Conservation (phyloP, 2,329 filamentous ascomycete species). For the Penicillium brevicompactum region DNA sequence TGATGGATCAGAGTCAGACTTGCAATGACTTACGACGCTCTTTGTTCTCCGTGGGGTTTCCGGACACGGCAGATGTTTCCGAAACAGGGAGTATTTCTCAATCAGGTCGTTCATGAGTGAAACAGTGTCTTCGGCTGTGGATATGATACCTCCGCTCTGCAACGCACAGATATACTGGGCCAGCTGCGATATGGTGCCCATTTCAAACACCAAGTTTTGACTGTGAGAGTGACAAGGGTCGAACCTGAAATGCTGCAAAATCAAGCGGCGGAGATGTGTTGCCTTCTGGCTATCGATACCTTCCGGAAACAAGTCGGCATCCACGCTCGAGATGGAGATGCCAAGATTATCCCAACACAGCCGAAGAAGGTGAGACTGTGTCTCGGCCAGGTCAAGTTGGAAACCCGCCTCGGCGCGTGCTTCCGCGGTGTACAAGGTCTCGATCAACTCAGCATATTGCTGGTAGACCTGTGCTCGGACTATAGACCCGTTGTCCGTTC, state of each 20-base stretch:
- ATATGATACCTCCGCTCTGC: conserved; percentile 38
- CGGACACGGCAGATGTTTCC: conserved; percentile 24
- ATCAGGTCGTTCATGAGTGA: no score
- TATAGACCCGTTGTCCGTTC: conserved; percentile 58
- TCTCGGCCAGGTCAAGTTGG: conserved; percentile 31
- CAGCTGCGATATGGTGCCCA: conserved; percentile 41
- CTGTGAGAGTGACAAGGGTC: conserved; percentile 27
- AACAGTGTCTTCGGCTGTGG: no score
- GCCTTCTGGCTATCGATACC: conserved; percentile 53
- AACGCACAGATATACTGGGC: conserved; percentile 36
- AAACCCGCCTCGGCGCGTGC: conserved; percentile 29
- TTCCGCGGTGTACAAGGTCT: conserved; percentile 27
- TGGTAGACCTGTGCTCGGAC: conserved; percentile 54
- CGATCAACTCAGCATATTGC: conserved; percentile 48
- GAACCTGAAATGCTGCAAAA: conserved; percentile 45
- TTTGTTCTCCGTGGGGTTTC: conserved; percentile 19
- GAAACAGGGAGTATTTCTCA: conserved; percentile 49
- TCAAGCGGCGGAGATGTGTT: conserved; percentile 46
- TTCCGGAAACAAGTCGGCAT: conserved; percentile 47
- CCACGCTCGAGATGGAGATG: conserved; percentile 30
- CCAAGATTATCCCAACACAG: conserved; percentile 35
- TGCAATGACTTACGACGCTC: conserved; percentile 24
- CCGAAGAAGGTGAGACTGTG: conserved; percentile 36
- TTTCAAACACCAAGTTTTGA: conserved; percentile 48
- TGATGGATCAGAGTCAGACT: no score